Percentiles rank a stretch among this genome's conserved stretches.
These are phyloP conservation scores for Neurospora sp. DNA, from an alignment of 495 filamentous ascomycete species.

Conservation along the genomic window DNA sequence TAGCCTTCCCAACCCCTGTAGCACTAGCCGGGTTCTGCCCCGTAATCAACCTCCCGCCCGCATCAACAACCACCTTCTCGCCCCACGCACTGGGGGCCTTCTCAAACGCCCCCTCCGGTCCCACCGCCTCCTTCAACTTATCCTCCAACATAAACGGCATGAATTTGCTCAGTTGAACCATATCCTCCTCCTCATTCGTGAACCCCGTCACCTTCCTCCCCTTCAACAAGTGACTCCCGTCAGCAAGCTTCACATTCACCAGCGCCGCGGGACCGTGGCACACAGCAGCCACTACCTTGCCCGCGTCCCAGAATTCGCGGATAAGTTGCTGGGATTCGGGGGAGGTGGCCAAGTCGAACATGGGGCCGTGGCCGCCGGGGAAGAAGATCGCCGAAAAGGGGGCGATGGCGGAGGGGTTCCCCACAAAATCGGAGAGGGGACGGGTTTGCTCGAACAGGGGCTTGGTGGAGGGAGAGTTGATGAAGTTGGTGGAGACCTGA, in stretches of 20 bases:
- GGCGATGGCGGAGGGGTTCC: constrained; percentile 49
- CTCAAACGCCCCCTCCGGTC: constrained; percentile 42
- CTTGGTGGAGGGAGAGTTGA: constrained; percentile 30
- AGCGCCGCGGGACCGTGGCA: constrained; percentile 60
- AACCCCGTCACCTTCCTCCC: constrained; percentile 57
- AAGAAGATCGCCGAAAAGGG: constrained; percentile 47
- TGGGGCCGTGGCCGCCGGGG: constrained; percentile 72
- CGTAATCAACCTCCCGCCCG: constrained; percentile 50
- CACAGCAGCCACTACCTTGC: constrained; percentile 55
- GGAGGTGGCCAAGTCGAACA: constrained; percentile 56
- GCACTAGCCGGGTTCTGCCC: constrained; percentile 68
- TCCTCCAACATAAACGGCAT: constrained; percentile 62
- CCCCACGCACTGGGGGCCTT: constrained; percentile 51
- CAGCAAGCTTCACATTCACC: constrained; percentile 41
- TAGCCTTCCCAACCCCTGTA: constrained; percentile 44
- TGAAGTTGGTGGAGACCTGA: constrained; percentile 39
- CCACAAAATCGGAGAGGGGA: constrained; percentile 39
- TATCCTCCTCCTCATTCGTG: constrained; percentile 57
- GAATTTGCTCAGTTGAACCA: constrained; percentile 22
- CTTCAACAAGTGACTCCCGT: constrained; percentile 40
- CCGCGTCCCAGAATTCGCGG: constrained; percentile 47
- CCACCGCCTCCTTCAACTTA: constrained; percentile 37
- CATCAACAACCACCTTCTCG: constrained; percentile 47
- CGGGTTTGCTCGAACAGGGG: constrained; percentile 54
- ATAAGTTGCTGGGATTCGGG: constrained; percentile 43